Evolutionary conservation across 1,139 yeast genomes (phyloP).

Genomic region (Suhomyces kunorum): DNA sequence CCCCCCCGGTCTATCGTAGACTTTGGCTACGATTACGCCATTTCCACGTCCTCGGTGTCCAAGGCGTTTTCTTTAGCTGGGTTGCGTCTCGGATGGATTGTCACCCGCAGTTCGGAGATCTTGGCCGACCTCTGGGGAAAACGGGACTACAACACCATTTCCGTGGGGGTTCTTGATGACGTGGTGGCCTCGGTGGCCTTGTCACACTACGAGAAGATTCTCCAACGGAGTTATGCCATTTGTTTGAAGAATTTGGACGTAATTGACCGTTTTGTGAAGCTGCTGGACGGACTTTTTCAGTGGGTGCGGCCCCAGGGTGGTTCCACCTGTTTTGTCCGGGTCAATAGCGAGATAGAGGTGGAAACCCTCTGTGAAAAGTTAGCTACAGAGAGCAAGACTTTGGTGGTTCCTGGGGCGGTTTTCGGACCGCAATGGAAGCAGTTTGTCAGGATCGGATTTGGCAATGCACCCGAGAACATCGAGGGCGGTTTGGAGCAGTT

Average conservation of each 20-base stretch:
- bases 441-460: constrained; percentile 52
- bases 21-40: constrained; percentile 44
- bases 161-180: constrained; percentile 53
- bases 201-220: constrained; percentile 30
- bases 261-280: constrained; percentile 35
- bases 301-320: constrained; percentile 54
- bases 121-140: constrained; percentile 37
- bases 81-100: constrained; percentile 56
- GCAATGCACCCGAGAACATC: constrained; percentile 37
- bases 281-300: constrained; percentile 32
- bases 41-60: constrained; percentile 54
- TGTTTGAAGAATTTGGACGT: constrained; percentile 39
- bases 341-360: constrained; percentile 33
- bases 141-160: constrained; percentile 56
- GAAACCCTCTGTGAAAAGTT: constrained; percentile 36
- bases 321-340: constrained; percentile 46
- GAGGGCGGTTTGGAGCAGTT: constrained; percentile 10
- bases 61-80: constrained; percentile 61
- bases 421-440: constrained; percentile 41
- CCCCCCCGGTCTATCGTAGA: constrained; percentile 45
- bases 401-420: constrained; percentile 56
- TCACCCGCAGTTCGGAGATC: constrained; percentile 32
- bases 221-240: constrained; percentile 40
- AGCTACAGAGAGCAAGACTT: constrained; percentile 34
- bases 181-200: constrained; percentile 48